These are phyloP conservation scores for Rhodomyrtus tomentosa DNA, from an alignment of 345 rosid species.

Conservation along the genomic window DNA sequence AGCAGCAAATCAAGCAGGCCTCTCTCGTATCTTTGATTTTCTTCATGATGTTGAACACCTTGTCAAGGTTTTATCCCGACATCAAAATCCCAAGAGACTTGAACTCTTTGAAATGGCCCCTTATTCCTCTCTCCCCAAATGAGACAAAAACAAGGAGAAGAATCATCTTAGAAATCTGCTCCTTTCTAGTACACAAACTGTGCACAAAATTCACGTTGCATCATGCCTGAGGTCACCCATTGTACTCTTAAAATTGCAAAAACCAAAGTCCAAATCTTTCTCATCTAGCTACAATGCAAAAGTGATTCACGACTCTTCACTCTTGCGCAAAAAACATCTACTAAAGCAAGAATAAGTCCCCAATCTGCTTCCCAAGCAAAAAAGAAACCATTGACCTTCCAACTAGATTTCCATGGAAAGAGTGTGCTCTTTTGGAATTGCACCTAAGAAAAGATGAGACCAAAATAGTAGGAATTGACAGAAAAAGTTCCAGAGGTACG, in stretches of 20 bases:
- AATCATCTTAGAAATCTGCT: background rate
- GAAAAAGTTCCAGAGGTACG: background rate
- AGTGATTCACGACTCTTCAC: background rate
- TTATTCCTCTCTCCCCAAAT: background rate
- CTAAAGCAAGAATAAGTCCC: background rate
- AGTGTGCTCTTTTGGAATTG: background rate
- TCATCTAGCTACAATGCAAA: no score
- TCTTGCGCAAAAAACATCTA: background rate
- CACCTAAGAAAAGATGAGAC: background rate
- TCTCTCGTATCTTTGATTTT: constrained; percentile 38
- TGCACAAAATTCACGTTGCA: background rate
- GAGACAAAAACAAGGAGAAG: background rate
- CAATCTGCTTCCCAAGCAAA: background rate
- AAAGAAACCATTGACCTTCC: background rate
- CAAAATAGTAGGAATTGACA: background rate
- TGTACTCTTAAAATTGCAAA: background rate
- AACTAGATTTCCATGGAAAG: background rate
- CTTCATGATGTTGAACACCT: background rate
- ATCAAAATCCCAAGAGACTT: background rate
- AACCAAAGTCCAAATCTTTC: background rate
- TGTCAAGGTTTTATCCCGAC: background rate
- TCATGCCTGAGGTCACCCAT: background rate
- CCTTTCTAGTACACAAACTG: background rate
- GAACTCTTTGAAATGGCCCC: background rate
- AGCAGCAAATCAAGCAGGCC: constrained; percentile 53